phyloP scores from a whole-genome alignment of 768 basidiomycete species.

The Suillus fuscotomentosus region DNA sequence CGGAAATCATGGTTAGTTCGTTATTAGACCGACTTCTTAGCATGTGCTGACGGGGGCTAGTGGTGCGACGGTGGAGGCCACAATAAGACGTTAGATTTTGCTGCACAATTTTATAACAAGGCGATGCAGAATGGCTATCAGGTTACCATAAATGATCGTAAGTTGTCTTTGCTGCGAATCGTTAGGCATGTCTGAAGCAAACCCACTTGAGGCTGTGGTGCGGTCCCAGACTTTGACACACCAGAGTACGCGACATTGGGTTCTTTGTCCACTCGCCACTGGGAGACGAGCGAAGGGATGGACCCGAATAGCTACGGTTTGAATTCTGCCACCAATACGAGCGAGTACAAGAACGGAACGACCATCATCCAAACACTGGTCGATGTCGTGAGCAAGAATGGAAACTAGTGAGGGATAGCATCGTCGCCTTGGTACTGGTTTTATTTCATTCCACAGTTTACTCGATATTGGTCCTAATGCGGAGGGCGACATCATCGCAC shows the following conservation, averaged over 20 bases:
- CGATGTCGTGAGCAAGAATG: constrained; percentile 61
- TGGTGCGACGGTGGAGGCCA: constrained; percentile 61
- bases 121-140: constrained; percentile 41
- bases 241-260: constrained; percentile 53
- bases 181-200: not conserved
- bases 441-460: constrained; percentile 30
- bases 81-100: constrained; percentile 44
- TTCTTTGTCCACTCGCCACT: constrained; percentile 43
- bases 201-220: constrained; percentile 40
- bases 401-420: constrained; percentile 47
- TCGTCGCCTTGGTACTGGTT: not conserved
- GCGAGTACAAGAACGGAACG: constrained; percentile 47
- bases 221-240: constrained; percentile 52
- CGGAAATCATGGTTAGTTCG: constrained; percentile 50
- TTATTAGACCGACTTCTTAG: not conserved
- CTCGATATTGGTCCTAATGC: constrained; percentile 55
- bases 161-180: constrained; percentile 10
- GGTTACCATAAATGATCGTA: constrained; percentile 46
- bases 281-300: constrained; percentile 63
- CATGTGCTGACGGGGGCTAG: constrained; percentile 23
- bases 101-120: constrained; percentile 44
- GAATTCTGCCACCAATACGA: constrained; percentile 40
- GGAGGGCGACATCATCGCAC: constrained; percentile 50
- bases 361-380: constrained; percentile 50
- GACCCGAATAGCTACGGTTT: constrained; percentile 52